Evolutionary conservation across 2,329 filamentous ascomycete genomes (phyloP).

Genomic region (Monosporascus sp.): DNA sequence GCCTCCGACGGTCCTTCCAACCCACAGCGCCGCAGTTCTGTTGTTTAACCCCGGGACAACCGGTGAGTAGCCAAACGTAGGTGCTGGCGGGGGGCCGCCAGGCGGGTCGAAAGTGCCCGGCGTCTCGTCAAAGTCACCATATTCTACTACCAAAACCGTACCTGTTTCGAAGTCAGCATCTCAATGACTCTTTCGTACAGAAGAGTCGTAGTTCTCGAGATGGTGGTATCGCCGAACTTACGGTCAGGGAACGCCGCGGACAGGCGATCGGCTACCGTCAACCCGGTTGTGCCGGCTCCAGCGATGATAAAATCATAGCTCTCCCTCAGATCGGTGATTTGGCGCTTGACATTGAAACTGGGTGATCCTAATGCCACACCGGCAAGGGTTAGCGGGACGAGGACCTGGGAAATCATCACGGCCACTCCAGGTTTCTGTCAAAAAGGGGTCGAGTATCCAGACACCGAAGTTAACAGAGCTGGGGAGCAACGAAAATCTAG

Average conservation of each 20-base stretch:
- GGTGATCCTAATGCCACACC: not conserved
- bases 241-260: slow-evolving; percentile 23
- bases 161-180: slow-evolving; percentile 2
- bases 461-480: no score
- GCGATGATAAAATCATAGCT: slow-evolving; percentile 26
- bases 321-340: slow-evolving; percentile 20
- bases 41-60: slow-evolving; percentile 16
- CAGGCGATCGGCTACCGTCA: slow-evolving; percentile 29
- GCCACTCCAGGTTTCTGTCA: no score
- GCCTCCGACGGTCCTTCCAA: slow-evolving; percentile 30
- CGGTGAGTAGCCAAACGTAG: not conserved
- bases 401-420: not conserved
- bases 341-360: slow-evolving; percentile 10
- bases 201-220: not conserved
- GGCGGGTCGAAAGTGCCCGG: slow-evolving; percentile 3
- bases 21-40: slow-evolving; percentile 19
- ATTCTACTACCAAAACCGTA: slow-evolving; percentile 13
- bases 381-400: not conserved
- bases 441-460: no score
- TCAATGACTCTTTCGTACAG: not conserved
- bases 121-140: slow-evolving; percentile 1
- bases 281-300: slow-evolving; percentile 27
- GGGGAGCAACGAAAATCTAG: no score
- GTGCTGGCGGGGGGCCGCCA: not conserved
- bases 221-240: slow-evolving; percentile 1